phyloP scores from a whole-genome alignment of 345 rosid genomes.

The Lenwebbia sp. region DNA sequence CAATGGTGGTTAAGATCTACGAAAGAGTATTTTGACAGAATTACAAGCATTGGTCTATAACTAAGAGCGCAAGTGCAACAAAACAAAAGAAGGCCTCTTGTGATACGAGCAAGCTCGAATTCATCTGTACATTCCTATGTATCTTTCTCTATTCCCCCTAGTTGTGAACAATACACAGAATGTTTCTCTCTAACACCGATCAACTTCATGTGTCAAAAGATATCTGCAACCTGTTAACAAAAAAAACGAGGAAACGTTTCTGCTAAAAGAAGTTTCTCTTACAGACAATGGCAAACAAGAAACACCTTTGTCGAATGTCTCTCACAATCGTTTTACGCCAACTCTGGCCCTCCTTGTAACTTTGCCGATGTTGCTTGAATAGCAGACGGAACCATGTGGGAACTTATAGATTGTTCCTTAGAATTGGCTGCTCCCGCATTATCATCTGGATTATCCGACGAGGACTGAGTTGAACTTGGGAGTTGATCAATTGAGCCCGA shows the following conservation, averaged over 20 bases:
- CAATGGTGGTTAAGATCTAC: too few species aligned
- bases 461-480: too few species aligned
- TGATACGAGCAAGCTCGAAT: not conserved
- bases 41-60: too few species aligned
- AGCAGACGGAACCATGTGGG: too few species aligned
- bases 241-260: not conserved
- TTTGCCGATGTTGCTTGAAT: too few species aligned
- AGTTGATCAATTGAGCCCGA: too few species aligned
- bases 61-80: not conserved
- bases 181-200: not conserved
- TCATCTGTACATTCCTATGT: not conserved
- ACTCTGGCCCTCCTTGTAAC: not conserved
- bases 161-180: not conserved
- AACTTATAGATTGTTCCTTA: too few species aligned
- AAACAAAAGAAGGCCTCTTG: not conserved
- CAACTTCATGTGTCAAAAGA: not conserved
- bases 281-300: too few species aligned
- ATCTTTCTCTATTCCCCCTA: not conserved
- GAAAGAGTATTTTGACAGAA: not conserved
- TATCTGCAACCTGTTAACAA: not conserved
- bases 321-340: not conserved
- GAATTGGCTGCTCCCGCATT: too few species aligned
- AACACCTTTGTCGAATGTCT: too few species aligned
- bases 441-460: too few species aligned
- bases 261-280: not conserved